Evolutionary conservation across 352 stramenopile species (phyloP), one percentile per base, ranked within the genome.

Genomic region (Plasmopara viticola): DNA sequence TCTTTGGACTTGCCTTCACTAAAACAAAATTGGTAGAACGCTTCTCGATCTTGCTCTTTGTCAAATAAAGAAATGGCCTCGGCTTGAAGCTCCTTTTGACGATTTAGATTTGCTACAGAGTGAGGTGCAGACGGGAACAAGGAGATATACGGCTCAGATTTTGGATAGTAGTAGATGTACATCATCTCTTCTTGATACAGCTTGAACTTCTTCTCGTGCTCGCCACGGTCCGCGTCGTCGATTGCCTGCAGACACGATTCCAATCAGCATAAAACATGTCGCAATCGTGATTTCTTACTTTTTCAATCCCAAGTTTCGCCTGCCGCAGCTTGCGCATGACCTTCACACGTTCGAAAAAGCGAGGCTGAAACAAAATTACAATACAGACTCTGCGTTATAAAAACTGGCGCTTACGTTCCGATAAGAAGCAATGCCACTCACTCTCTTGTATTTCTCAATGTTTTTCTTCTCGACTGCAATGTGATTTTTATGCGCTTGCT

Each of bases 121-220:
- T 82, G 76, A 25, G 75, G 61, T 42, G 71, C 69, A 20, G 66
- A 64, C 8, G 78, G 74, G 55, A 86, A 87, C 15, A 91, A 56
- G 34, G 80, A 77, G 35, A 91, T 61, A 65, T 87, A 91, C 41
- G 68, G 72, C 56, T 88, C 75, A 18, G 35, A 53, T 50, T 85
- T 88, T 0, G 80, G 80, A 61, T 75, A 91, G 71, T 87, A 91
- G 63, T 83, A 91, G 15, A 91, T 69, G 65, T 91, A 91, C 67
- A 86, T 84, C 60, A 91, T 74, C 47, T 91, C 63, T 28, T 87
- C 62, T 13, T 66, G 74, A 45, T 69, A 66, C 6, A 48, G 66
- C 50, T 83, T 62, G 30, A 82, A 68, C 17, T 76, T 63, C 41
- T 74, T 70, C 47, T 74, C 45, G 20, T 53, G 44, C 44, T 74